Conservation (phyloP, 164 flowering plant species). For the Nymphaea colorata region DNA sequence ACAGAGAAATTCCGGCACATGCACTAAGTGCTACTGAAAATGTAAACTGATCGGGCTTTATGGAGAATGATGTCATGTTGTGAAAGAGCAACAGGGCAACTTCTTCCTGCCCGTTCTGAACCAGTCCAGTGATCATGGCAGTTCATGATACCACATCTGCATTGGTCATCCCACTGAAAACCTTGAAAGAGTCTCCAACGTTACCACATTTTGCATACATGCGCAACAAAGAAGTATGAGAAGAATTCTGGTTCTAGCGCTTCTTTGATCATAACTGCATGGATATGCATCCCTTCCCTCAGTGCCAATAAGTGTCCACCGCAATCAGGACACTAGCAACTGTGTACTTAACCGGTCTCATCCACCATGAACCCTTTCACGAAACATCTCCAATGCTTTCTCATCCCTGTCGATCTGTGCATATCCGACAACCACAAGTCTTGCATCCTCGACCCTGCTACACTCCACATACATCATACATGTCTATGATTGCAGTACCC, state of each 20-base stretch:
- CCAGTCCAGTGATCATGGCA: slow-evolving; percentile 37
- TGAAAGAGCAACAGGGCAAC: slow-evolving; percentile 26
- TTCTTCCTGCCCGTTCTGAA: slow-evolving; percentile 43
- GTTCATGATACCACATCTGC: slow-evolving; percentile 56
- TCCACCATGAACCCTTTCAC: slow-evolving; percentile 26
- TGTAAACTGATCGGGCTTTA: slow-evolving; percentile 36
- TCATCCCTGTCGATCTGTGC: slow-evolving; percentile 12
- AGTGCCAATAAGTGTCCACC: slow-evolving; percentile 30
- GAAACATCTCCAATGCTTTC: slow-evolving; percentile 22
- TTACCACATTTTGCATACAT: slow-evolving; percentile 52
- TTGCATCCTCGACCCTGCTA: slow-evolving; percentile 34
- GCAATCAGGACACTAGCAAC: slow-evolving; percentile 35
- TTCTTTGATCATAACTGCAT: slow-evolving; percentile 30
- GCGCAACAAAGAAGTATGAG: slow-evolving; percentile 45
- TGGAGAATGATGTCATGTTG: slow-evolving; percentile 26
- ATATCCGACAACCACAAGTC: slow-evolving; percentile 27
- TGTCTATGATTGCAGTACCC: slow-evolving; percentile 44
- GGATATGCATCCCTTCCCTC: slow-evolving; percentile 28
- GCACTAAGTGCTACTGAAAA: slow-evolving; percentile 33
- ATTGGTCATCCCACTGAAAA: slow-evolving; percentile 21
- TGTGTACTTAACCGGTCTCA: slow-evolving; percentile 40
- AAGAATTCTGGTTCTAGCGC: slow-evolving; percentile 27
- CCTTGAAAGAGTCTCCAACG: slow-evolving; percentile 30
- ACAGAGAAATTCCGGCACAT: slow-evolving; percentile 38
- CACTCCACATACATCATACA: slow-evolving; percentile 31